Evolutionary conservation across 148 eudicot species (phyloP).

Genomic region (Rhododendron mucronatum): DNA sequence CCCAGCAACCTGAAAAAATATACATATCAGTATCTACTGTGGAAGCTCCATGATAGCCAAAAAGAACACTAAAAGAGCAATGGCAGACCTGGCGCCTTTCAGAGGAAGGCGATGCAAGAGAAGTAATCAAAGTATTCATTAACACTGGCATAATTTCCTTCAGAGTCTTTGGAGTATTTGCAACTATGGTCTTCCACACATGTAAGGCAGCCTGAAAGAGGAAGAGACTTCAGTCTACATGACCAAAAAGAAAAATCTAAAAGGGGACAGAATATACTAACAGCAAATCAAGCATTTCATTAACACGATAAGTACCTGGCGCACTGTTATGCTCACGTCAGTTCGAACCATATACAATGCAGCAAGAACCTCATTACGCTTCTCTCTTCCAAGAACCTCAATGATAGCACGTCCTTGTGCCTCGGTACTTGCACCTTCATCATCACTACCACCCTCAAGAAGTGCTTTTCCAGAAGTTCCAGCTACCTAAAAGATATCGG

Average conservation of each 20-base stretch:
- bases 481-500: conserved; percentile 57
- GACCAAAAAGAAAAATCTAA: not conserved
- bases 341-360: conserved; percentile 98
- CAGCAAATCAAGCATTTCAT: not conserved
- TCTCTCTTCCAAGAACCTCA: conserved; percentile 90
- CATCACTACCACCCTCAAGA: conserved; percentile 99
- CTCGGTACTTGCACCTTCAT: conserved; percentile 99
- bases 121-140: conserved; percentile 80
- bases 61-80: not conserved
- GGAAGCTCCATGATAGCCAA: not conserved
- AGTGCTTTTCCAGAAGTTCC: conserved; percentile 99
- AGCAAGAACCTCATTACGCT: conserved; percentile 96
- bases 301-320: conserved; percentile 59
- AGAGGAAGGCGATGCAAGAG: conserved; percentile 92
- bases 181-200: conserved; percentile 98
- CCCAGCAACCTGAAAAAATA: conserved; percentile 69
- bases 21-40: not conserved
- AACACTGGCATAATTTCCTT: conserved; percentile 98
- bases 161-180: conserved; percentile 91
- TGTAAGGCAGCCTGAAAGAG: conserved; percentile 81
- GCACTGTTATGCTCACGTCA: conserved; percentile 89
- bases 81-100: conserved; percentile 90
- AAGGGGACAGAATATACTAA: not conserved
- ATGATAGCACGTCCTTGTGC: conserved; percentile 98
- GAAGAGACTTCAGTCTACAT: conserved; percentile 2